Evolutionary conservation across 2,329 filamentous ascomycete genomes (phyloP).

Genomic region (Phaeoacremonium minimum): DNA sequence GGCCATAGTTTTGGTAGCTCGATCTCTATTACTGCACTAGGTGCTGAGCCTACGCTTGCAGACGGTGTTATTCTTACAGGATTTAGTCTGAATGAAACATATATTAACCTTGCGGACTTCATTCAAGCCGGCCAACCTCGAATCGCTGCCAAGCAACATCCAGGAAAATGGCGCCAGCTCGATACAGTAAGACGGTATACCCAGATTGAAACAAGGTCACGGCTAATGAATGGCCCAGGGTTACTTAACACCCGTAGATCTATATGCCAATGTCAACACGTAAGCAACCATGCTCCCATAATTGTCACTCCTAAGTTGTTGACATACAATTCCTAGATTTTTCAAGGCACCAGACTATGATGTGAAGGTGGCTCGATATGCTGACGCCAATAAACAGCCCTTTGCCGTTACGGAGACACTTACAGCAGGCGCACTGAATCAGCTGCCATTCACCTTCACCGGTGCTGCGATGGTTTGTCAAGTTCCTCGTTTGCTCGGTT

Average conservation of each 20-base stretch:
- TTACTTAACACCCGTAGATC: conserved; percentile 9
- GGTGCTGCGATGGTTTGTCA: conserved; percentile 6
- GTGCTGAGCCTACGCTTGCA: conserved; percentile 1
- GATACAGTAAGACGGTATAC: conserved; percentile 5
- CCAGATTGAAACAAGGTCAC: background rate
- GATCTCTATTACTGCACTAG: conserved; percentile 1
- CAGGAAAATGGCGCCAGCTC: conserved; percentile 5
- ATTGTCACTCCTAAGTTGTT: background rate
- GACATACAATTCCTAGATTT: conserved; percentile 7
- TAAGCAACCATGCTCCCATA: conserved; percentile 1
- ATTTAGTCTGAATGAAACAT: conserved; percentile 8
- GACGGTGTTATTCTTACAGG: conserved; percentile 12
- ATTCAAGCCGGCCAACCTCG: conserved; percentile 1
- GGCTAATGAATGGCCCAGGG: conserved; percentile 3
- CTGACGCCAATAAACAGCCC: conserved; percentile 6
- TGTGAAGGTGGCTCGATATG: conserved; percentile 4
- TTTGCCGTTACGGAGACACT: conserved; percentile 8
- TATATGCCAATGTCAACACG: conserved; percentile 5
- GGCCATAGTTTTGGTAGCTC: conserved; percentile 11
- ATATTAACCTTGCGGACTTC: conserved; percentile 5
- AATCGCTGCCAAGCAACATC: conserved; percentile 5
- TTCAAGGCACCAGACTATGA: conserved; percentile 11
- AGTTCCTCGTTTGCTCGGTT: background rate
- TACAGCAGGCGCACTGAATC: background rate
- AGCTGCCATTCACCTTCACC: conserved; percentile 4